These are phyloP conservation scores for Medicago ruthenica DNA, from an alignment of 306 rosid species.

Conservation along the genomic window DNA sequence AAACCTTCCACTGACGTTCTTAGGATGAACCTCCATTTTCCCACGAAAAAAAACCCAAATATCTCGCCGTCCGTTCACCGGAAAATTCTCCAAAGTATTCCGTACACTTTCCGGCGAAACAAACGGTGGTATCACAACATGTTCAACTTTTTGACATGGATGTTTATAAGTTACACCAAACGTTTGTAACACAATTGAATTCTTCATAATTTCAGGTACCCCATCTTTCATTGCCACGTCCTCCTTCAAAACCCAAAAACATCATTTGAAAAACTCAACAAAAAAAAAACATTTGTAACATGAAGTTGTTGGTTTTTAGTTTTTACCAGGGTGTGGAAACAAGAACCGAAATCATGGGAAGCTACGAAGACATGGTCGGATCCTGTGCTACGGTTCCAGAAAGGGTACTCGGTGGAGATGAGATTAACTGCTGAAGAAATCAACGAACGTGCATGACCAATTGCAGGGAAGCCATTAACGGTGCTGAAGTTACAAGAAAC, in stretches of 20 bases:
- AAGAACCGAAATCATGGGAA: constrained; percentile 88
- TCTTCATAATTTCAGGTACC: constrained; percentile 70
- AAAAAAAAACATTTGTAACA: background rate
- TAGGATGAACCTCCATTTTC: constrained; percentile 94
- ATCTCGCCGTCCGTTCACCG: constrained; percentile 64
- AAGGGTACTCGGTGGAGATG: constrained; percentile 57
- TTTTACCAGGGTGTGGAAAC: constrained; percentile 83
- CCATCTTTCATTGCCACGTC: constrained; percentile 81
- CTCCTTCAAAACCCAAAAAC: constrained; percentile 56
- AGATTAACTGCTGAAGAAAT: constrained; percentile 65
- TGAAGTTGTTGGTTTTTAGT: too few relatives aligned
- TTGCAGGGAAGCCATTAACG: constrained; percentile 90
- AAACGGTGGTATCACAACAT: constrained; percentile 88
- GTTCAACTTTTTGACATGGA: constrained; percentile 88
- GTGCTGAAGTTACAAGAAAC: constrained; percentile 97
- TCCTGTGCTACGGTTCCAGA: constrained; percentile 83
- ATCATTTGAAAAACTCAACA: background rate
- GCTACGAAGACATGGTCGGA: constrained; percentile 93
- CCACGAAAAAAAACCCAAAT: constrained; percentile 93
- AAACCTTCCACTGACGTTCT: constrained; percentile 86
- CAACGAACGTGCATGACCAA: constrained; percentile 87
- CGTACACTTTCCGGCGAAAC: constrained; percentile 64
- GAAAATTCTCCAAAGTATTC: constrained; percentile 51
- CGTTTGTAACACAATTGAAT: constrained; percentile 83
- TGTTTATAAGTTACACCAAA: constrained; percentile 75